Percentiles rank a stretch among this genome's conserved stretches.
Evolutionary conservation across 2,329 filamentous ascomycete species (phyloP).

Genomic region (Phialophora macrospora): DNA sequence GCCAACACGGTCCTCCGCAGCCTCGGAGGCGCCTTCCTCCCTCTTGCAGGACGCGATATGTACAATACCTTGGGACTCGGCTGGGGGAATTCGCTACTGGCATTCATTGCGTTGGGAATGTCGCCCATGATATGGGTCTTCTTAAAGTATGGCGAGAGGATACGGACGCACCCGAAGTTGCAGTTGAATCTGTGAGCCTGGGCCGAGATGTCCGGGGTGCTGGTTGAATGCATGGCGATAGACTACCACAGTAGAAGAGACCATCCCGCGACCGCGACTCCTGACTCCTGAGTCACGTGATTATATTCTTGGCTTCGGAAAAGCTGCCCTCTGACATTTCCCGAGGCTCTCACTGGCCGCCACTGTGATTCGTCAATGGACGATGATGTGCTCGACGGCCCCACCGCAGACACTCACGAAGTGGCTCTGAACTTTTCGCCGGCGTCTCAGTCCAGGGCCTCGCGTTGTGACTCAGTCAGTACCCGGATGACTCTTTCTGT

Average conservation of each 20-base stretch:
- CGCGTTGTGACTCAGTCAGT: conserved; percentile 11
- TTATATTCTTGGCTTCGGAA: not conserved
- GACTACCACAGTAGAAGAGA: not conserved
- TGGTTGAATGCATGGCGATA: not conserved
- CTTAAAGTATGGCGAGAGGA: conserved; percentile 45
- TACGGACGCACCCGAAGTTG: conserved; percentile 43
- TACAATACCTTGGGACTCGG: conserved; percentile 54
- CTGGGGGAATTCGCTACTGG: conserved; percentile 61
- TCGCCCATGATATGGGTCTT: conserved; percentile 49
- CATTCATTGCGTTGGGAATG: conserved; percentile 59
- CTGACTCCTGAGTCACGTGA: not conserved
- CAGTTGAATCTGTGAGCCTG: conserved; percentile 38
- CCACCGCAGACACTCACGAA: not conserved
- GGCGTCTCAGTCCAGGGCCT: not conserved
- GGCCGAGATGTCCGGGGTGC: not conserved
- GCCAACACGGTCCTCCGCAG: conserved; percentile 62
- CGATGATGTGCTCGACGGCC: conserved; percentile 8
- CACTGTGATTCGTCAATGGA: conserved; percentile 4
- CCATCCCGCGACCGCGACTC: not conserved
- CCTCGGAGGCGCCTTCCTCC: conserved; percentile 63
- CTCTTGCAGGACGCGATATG: conserved; percentile 63
- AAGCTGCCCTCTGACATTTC: not conserved
- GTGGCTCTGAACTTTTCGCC: conserved; percentile 3
- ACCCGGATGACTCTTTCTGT: not conserved
- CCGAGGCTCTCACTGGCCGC: not conserved